These are phyloP conservation scores for Westerdykella aurantiaca DNA, from an alignment of 2,329 filamentous ascomycete species.

Conservation along the genomic window DNA sequence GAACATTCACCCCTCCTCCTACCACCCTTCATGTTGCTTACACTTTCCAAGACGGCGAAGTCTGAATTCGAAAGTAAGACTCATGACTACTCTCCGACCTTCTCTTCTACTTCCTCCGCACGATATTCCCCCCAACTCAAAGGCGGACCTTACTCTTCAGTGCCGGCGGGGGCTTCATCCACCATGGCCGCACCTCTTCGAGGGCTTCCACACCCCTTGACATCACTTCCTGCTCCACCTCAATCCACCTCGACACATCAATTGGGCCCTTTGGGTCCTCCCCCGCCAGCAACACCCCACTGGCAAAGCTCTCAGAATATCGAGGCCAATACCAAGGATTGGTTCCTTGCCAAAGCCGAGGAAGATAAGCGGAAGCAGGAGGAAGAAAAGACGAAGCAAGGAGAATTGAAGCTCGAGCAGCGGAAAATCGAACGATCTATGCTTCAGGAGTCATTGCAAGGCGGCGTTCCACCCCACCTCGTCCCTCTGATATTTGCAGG, in stretches of 20 bases:
- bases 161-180: constrained; percentile 39
- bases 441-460: constrained; percentile 48
- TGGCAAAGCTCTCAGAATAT: constrained; percentile 40
- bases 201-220: constrained; percentile 49
- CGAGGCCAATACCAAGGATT: constrained; percentile 49
- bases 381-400: constrained; percentile 50
- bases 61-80: constrained; percentile 44
- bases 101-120: constrained; percentile 35
- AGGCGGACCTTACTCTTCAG: constrained; percentile 37
- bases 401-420: constrained; percentile 45
- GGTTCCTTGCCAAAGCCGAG: constrained; percentile 47
- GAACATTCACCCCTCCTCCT: constrained; percentile 12
- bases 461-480: constrained; percentile 47
- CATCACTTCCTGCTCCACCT: constrained; percentile 34
- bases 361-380: constrained; percentile 51
- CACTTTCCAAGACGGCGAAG: constrained; percentile 45
- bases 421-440: constrained; percentile 50
- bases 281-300: constrained; percentile 39
- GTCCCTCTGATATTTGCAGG: constrained; percentile 52
- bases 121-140: constrained; percentile 38
- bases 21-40: constrained; percentile 45
- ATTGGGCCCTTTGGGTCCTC: constrained; percentile 30
- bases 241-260: neutral
- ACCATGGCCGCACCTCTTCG: constrained; percentile 49
- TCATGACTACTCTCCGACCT: constrained; percentile 46